These are phyloP conservation scores for Epichloe sp. DNA, from an alignment of 2,329 filamentous ascomycete genomes.

Conservation along the genomic window DNA sequence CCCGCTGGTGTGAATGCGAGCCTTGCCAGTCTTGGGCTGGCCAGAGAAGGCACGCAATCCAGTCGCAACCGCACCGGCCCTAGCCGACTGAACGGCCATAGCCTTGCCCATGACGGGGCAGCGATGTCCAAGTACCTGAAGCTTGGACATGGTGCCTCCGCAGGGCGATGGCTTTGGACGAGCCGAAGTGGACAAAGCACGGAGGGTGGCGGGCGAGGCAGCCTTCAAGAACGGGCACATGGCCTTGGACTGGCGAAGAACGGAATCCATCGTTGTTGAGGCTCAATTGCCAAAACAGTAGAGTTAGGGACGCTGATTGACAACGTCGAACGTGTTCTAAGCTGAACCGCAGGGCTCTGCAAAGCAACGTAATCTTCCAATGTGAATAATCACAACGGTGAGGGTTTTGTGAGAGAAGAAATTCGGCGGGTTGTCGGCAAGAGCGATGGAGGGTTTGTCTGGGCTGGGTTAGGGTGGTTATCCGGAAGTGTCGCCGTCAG, in stretches of 20 bases:
- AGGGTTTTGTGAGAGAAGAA: neutral
- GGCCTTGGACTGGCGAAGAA: conserved; percentile 87
- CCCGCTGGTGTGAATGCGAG: conserved; percentile 69
- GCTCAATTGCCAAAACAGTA: neutral
- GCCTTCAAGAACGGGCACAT: conserved; percentile 97
- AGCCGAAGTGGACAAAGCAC: conserved; percentile 69
- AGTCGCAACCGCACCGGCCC: conserved; percentile 34
- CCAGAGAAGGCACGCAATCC: conserved; percentile 38
- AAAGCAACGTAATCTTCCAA: neutral
- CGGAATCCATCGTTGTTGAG: conserved; percentile 62
- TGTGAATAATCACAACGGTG: neutral
- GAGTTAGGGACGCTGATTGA: neutral
- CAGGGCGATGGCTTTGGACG: conserved; percentile 56
- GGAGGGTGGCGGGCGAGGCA: conserved; percentile 81
- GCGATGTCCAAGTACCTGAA: conserved; percentile 84
- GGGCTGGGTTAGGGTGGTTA: neutral
- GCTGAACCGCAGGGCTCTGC: conserved; percentile 1
- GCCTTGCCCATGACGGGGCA: conserved; percentile 99
- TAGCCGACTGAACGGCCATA: conserved; percentile 68
- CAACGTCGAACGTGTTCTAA: neutral
- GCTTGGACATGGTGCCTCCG: conserved; percentile 90
- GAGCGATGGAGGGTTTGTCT: neutral
- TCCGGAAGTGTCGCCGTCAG: neutral
- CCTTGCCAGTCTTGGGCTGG: conserved; percentile 44
- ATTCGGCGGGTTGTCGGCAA: neutral